Evolutionary conservation across 163 green algal genomes (phyloP).

Genomic region (Coccomyxa subellipsoidea): DNA sequence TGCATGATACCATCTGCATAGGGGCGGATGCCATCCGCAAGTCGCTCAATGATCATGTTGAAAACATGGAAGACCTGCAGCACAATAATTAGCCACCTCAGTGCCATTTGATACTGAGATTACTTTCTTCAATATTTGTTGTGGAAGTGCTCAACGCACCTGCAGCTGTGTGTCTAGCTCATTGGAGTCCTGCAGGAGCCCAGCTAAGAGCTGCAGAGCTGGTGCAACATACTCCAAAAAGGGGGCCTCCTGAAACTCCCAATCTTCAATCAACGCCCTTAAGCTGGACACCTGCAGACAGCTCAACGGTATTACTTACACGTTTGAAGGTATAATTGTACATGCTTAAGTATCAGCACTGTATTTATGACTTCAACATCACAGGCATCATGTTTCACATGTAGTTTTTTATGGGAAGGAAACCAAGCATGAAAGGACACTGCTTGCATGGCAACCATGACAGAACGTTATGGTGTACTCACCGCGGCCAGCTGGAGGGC

Average conservation of each 20-base stretch:
- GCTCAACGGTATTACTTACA: no score
- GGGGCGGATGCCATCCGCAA: conserved; percentile 51
- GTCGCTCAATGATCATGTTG: conserved; percentile 73
- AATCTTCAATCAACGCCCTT: conserved; percentile 73
- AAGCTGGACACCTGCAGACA: conserved; percentile 31
- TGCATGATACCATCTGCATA: conserved; percentile 49
- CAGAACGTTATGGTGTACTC: no score
- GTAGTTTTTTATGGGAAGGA: no score
- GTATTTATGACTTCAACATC: no score
- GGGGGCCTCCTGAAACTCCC: conserved; percentile 53
- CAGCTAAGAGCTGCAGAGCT: conserved; percentile 46
- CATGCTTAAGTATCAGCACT: no score
- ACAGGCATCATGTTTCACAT: no score
- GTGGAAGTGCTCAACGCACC: conserved; percentile 37
- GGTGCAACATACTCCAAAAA: conserved; percentile 48
- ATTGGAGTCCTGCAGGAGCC: conserved; percentile 34
- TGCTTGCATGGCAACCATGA: no score
- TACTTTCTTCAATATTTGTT: no score
- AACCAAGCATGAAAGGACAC: no score
- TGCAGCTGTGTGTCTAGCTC: conserved; percentile 84
- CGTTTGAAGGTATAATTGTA: no score
- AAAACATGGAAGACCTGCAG: conserved; percentile 69
- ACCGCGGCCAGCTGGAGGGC: background rate
- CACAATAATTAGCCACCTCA: no score
- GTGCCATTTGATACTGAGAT: no score